Evolutionary conservation across 176 grass and related monocot genomes (phyloP).

Genomic region (Zizania latifolia): DNA sequence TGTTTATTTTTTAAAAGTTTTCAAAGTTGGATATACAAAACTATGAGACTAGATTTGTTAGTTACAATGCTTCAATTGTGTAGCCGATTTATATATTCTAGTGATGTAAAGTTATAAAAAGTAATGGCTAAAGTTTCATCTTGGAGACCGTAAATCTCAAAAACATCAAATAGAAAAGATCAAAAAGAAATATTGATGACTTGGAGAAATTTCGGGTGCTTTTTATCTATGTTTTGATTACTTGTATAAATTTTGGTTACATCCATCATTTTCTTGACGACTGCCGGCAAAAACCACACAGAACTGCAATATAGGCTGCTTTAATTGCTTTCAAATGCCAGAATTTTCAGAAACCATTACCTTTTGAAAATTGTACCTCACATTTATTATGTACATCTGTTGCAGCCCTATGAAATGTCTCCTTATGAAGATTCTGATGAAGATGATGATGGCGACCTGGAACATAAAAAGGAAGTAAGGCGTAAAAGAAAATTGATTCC

Average conservation of each 20-base stretch:
- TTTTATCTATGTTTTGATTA: neutral
- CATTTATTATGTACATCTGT: neutral
- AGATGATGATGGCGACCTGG: conserved; percentile 32
- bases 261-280: neutral
- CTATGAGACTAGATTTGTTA: too few species aligned
- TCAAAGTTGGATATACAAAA: neutral
- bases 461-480: conserved; percentile 39
- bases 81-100: too few species aligned
- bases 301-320: neutral
- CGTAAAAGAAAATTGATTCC: conserved; percentile 45
- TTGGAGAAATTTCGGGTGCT: neutral
- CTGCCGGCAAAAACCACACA: conserved; percentile 2
- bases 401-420: conserved; percentile 65
- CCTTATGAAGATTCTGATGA: conserved; percentile 68
- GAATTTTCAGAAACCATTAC: neutral
- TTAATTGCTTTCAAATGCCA: conserved; percentile 12
- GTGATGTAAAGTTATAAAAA: neutral
- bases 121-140: neutral
- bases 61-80: neutral
- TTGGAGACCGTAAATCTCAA: neutral
- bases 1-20: too few species aligned
- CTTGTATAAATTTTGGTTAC: neutral
- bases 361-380: conserved; percentile 10
- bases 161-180: neutral
- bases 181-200: neutral